phyloP scores from a whole-genome alignment of 192 early-diverging fungal genomes.

The Phlyctochytrium bullatum region DNA sequence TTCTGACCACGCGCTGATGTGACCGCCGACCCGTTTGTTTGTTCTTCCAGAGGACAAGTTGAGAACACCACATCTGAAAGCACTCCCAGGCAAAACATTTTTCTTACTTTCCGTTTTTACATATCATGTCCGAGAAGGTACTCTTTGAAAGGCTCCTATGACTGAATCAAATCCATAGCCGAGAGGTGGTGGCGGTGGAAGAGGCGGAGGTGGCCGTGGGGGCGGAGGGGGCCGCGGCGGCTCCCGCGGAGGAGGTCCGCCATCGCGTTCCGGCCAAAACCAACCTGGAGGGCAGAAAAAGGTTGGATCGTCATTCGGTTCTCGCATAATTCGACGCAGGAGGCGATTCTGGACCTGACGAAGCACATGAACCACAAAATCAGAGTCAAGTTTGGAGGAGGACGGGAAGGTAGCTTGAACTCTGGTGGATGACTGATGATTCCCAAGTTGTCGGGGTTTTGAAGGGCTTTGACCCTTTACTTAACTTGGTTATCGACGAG shows the following conservation, averaged over 20 bases:
- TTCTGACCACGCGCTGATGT: no score
- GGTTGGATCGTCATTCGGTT: no score
- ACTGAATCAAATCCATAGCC: not conserved
- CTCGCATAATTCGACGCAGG: slow-evolving; percentile 45
- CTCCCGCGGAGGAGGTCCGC: slow-evolving; percentile 29
- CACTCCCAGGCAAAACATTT: no score
- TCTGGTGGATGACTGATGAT: not conserved
- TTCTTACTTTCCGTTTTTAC: no score
- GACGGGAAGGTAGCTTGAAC: slow-evolving; percentile 84
- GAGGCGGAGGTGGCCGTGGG: slow-evolving; percentile 11
- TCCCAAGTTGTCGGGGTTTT: slow-evolving; percentile 80
- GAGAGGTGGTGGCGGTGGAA: not conserved
- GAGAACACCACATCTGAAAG: no score
- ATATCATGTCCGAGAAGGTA: no score
- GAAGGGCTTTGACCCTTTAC: slow-evolving; percentile 89
- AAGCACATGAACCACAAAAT: slow-evolving; percentile 94
- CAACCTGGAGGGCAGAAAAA: no score
- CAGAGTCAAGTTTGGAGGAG: slow-evolving; percentile 88
- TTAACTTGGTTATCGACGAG: slow-evolving; percentile 94
- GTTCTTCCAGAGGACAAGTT: no score
- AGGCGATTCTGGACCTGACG: slow-evolving; percentile 87
- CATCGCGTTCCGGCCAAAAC: no score
- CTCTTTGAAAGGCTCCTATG: no score
- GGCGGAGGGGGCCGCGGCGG: slow-evolving; percentile 39
- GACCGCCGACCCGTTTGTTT: no score